Conservation (phyloP, 805 yeast genomes). For the Kodamaea sagamina region DNA sequence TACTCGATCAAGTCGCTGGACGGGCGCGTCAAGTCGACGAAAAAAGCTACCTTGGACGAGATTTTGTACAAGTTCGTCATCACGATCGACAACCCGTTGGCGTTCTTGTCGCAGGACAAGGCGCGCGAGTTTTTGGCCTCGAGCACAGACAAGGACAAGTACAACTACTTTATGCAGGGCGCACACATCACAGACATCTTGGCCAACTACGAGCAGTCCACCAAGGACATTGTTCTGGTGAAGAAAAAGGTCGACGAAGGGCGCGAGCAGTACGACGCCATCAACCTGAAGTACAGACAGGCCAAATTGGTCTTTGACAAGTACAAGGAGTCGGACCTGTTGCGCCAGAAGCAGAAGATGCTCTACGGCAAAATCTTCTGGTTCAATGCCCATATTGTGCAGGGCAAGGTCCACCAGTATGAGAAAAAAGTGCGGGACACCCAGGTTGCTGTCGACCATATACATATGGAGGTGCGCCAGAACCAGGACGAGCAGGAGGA, state of each 20-base stretch:
- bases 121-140: constrained; percentile 87
- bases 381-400: constrained; percentile 40
- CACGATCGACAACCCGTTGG: constrained; percentile 86
- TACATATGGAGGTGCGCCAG: constrained; percentile 7
- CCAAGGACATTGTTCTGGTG: constrained; percentile 32
- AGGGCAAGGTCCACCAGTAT: constrained; percentile 24
- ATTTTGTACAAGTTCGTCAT: constrained; percentile 73
- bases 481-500: constrained; percentile 12
- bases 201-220: constrained; percentile 46
- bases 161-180: constrained; percentile 76
- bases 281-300: constrained; percentile 31
- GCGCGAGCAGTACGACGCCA: constrained; percentile 24
- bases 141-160: constrained; percentile 71
- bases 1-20: constrained; percentile 57
- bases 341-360: constrained; percentile 33
- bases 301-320: constrained; percentile 32
- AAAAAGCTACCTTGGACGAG: constrained; percentile 64
- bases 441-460: constrained; percentile 7
- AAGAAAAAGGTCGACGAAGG: constrained; percentile 30
- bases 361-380: constrained; percentile 45
- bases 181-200: constrained; percentile 69
- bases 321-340: constrained; percentile 35
- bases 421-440: constrained; percentile 8
- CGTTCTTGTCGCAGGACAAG: constrained; percentile 89
- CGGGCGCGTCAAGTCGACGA: constrained; percentile 57